phyloP scores from a whole-genome alignment of 164 flowering plant species.

The Santalum album region DNA sequence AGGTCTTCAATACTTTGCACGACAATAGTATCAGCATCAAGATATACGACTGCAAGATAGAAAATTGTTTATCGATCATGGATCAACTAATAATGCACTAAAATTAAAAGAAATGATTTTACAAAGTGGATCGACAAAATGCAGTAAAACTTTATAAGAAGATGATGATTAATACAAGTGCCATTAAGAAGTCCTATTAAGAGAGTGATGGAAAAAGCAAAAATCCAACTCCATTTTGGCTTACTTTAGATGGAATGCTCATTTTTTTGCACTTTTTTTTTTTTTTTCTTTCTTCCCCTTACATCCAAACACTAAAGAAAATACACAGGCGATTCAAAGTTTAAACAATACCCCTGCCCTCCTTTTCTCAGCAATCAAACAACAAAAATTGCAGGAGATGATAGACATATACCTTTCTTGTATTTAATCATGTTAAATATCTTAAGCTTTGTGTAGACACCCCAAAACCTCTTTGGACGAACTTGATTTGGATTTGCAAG shows the following conservation, averaged over 20 bases:
- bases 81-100: no score
- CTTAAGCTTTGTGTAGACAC: conserved; percentile 93
- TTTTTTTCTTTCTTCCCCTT: no score
- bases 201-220: no score
- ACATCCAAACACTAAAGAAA: no score
- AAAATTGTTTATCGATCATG: no score
- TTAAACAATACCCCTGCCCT: no score
- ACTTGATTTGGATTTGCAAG: conserved; percentile 89
- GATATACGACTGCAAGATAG: conserved; percentile 86
- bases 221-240: not conserved
- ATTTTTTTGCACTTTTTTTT: not conserved
- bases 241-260: no score
- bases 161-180: not conserved
- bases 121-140: not conserved
- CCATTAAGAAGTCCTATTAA: no score
- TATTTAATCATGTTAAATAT: conserved; percentile 90
- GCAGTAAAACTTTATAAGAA: not conserved
- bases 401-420: conserved; percentile 64
- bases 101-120: no score
- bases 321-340: no score
- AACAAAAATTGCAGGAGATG: no score
- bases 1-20: conserved; percentile 84
- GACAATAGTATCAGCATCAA: conserved; percentile 97
- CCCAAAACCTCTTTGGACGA: conserved; percentile 97
- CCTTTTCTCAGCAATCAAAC: no score